Evolutionary conservation across 1,284 basidiomycete species (phyloP), one percentile per base, ranked within the genome.

Genomic region (Inonotus hispidus): DNA sequence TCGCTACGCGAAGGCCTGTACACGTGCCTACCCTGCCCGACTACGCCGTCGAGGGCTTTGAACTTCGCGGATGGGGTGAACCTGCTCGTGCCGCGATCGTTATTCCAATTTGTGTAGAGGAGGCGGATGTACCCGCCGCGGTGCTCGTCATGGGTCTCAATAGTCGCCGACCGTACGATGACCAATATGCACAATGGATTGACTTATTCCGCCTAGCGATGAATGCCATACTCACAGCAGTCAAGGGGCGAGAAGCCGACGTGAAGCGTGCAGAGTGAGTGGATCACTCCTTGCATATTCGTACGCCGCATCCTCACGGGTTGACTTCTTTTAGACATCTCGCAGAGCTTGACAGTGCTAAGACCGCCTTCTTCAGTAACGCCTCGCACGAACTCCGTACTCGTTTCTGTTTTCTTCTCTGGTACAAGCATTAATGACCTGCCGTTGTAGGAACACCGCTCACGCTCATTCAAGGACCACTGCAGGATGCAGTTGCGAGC

Each of bases 291-390:
- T 16, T 25, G 52, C 27, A 7, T 23, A 35, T 10, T 10, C 19
- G 32, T 19, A 32, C 21, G 3, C 5, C 6, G 27, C 7, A 21
- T 21, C 16, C 41, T 57, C 23, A 47, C 19, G 1, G n/a, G 5
- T 10, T 19, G 8, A n/a, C 29, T 58, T 53, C 1, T 39, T 10
- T 5, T 29, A 68, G 67, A 39, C 69, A 71, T 58, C 62, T 72
- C 1, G 63, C 66, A n/a, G 65, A 69, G 52, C 65, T 72, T 38
- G 71, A 72, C 60, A 64, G 68, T 25, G 71, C 71, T n/a, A 72
- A 72, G 62, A 71, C 71, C 1, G 65, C 66, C 0, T 71, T 72
- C 59, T 72, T 72, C 58, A 69, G 67, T 57, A 71, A 70, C 38
- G 71, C 68, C 2, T 70, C 68, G 32, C 71, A 72, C 61, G 71